phyloP scores from a whole-genome alignment of 1,284 basidiomycete species.

The Cutaneotrichosporon sp. region DNA sequence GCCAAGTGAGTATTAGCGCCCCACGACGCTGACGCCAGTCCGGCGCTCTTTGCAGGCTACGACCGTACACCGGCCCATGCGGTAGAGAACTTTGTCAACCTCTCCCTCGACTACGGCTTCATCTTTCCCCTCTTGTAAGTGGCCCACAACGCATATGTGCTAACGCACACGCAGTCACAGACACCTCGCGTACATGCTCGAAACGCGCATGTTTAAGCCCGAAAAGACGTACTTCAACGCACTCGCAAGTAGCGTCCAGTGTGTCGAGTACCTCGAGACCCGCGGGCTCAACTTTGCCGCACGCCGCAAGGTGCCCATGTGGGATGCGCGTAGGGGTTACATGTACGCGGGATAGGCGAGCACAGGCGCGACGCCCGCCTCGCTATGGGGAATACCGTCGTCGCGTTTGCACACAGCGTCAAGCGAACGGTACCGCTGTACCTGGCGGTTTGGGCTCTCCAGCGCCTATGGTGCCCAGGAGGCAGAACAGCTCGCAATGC shows the following conservation, averaged over 20 bases:
- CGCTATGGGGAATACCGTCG: too few species aligned
- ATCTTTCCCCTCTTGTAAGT: constrained; percentile 52
- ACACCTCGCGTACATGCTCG: constrained; percentile 57
- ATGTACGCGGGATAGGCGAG: background rate
- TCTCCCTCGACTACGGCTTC: constrained; percentile 52
- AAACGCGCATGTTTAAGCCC: constrained; percentile 48
- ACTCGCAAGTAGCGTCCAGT: constrained; percentile 49
- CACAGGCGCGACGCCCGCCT: too few species aligned
- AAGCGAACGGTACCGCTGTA: too few species aligned
- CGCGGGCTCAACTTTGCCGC: constrained; percentile 38
- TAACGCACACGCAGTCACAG: constrained; percentile 41
- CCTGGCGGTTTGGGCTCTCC: too few species aligned
- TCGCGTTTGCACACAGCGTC: too few species aligned
- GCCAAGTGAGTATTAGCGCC: constrained; percentile 52
- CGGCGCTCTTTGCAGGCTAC: constrained; percentile 56
- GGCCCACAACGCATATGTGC: constrained; percentile 7
- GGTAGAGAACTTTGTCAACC: constrained; percentile 51
- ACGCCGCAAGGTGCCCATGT: constrained; percentile 19
- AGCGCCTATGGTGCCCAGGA: too few species aligned
- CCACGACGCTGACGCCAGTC: constrained; percentile 11
- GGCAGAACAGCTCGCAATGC: too few species aligned
- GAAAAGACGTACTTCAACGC: constrained; percentile 55
- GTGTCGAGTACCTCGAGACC: constrained; percentile 52
- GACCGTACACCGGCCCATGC: constrained; percentile 51
- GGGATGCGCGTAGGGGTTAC: constrained; percentile 36